phyloP scores from a whole-genome alignment of 306 rosid species.

The Lathyrus sativus region DNA sequence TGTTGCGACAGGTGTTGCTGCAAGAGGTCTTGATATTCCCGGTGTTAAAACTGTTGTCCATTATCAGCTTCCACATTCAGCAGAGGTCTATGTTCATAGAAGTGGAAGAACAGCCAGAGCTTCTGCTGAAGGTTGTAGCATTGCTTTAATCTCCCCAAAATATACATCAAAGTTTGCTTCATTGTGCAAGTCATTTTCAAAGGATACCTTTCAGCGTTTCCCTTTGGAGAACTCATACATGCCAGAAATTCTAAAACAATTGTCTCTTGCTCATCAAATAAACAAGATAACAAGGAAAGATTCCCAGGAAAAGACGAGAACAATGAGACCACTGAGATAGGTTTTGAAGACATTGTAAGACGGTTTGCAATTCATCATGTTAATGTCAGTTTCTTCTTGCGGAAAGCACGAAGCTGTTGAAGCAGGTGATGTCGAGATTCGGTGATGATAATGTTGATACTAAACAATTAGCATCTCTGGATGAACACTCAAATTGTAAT shows the following conservation, averaged over 20 bases:
- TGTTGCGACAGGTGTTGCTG: conserved; percentile 92
- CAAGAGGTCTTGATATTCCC: conserved; percentile 93
- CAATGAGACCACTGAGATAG: no score
- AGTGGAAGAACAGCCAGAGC: conserved; percentile 99
- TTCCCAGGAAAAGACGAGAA: no score
- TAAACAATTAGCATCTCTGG: no score
- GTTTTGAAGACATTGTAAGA: no score
- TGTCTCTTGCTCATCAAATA: conserved; percentile 87
- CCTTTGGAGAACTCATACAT: conserved; percentile 83
- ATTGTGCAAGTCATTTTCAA: conserved; percentile 89
- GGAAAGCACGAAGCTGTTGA: no score
- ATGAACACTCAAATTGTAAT: no score
- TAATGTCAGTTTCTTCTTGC: no score
- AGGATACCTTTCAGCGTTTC: conserved; percentile 78
- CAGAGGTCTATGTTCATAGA: conserved; percentile 96
- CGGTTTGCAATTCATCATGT: no score
- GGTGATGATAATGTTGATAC: no score
- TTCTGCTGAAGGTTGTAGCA: conserved; percentile 95
- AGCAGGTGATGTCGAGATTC: no score
- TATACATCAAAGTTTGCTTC: conserved; percentile 87
- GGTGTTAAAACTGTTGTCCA: conserved; percentile 92
- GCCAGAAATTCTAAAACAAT: conserved; percentile 80
- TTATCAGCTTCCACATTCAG: conserved; percentile 99
- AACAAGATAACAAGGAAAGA: conserved; percentile 81
- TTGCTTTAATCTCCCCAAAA: conserved; percentile 77